These are phyloP conservation scores for Trichoderma hamatum DNA, from an alignment of 2,329 filamentous ascomycete species.

Conservation along the genomic window DNA sequence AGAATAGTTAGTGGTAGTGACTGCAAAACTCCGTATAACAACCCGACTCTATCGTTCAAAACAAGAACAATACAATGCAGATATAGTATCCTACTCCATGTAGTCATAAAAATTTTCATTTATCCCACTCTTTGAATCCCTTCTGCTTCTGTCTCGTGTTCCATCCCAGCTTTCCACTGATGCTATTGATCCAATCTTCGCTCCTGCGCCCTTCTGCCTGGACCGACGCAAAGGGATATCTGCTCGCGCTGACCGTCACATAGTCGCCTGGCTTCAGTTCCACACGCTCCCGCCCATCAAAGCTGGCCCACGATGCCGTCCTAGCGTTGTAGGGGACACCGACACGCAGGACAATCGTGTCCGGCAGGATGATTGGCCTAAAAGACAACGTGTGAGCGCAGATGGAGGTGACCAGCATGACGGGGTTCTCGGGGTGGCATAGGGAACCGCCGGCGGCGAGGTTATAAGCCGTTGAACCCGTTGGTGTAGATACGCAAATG, in stretches of 20 bases:
- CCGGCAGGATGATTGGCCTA: conserved; percentile 92
- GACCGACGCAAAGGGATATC: conserved; percentile 80
- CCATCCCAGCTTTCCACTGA: conserved; percentile 78
- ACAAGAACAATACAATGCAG: neutral
- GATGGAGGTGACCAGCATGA: conserved; percentile 91
- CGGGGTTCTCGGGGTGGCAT: conserved; percentile 94
- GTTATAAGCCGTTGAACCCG: conserved; percentile 93
- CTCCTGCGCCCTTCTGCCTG: conserved; percentile 68
- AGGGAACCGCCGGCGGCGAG: conserved; percentile 93
- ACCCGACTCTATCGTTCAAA: neutral
- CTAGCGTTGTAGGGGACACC: conserved; percentile 94
- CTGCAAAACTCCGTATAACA: neutral
- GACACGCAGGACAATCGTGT: conserved; percentile 89
- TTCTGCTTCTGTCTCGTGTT: conserved; percentile 81
- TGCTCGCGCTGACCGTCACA: conserved; percentile 78
- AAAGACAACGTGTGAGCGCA: conserved; percentile 95
- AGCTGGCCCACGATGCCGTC: conserved; percentile 93
- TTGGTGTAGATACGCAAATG: conserved; percentile 90
- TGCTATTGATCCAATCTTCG: conserved; percentile 83
- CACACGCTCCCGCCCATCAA: conserved; percentile 89
- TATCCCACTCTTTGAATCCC: conserved; percentile 54
- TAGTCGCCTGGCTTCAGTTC: conserved; percentile 80
- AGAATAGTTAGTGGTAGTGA: neutral
- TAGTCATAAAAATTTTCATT: too few relatives aligned
- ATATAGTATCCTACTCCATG: neutral